A percentile compares a stretch with the other conserved stretches of the same genome.
phyloP scores from a whole-genome alignment of 257 asterid species.

The Jacaranda mimosifolia region DNA sequence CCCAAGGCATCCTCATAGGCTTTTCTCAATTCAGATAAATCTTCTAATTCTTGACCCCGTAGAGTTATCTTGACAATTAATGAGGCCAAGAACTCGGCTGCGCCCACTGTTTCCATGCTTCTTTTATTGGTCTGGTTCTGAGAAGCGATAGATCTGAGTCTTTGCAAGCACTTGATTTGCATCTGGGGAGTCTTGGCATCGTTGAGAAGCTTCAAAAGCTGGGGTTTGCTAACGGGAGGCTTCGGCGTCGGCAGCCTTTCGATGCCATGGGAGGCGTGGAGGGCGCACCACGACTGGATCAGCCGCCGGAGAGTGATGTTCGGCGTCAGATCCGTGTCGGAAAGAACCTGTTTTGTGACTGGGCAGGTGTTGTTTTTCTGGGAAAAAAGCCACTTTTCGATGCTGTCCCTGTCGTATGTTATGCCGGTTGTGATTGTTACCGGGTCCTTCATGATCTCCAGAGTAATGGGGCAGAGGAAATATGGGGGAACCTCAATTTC shows the following conservation, averaged over 20 bases:
- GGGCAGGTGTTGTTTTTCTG: constrained; percentile 65
- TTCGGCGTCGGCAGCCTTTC: constrained; percentile 85
- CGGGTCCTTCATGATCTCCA: constrained; percentile 88
- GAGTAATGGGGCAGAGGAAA: constrained; percentile 83
- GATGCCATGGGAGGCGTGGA: constrained; percentile 64
- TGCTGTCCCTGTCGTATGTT: constrained; percentile 80
- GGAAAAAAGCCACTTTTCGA: constrained; percentile 76
- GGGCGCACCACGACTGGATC: constrained; percentile 85
- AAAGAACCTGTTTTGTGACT: constrained; percentile 64
- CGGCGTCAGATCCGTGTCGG: constrained; percentile 62
- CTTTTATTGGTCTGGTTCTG: constrained; percentile 65
- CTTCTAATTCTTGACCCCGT: constrained; percentile 21
- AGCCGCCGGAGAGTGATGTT: constrained; percentile 83
- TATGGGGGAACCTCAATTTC: constrained; percentile 77
- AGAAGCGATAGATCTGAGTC: constrained; percentile 68
- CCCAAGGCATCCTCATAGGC: constrained; percentile 66
- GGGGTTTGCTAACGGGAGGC: constrained; percentile 63
- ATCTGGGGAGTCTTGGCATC: constrained; percentile 49
- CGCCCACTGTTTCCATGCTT: constrained; percentile 68
- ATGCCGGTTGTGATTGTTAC: constrained; percentile 78
- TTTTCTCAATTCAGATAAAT: constrained; percentile 27
- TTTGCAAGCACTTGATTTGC: constrained; percentile 51
- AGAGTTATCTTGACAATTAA: constrained; percentile 38
- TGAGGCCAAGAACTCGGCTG: constrained; percentile 61
- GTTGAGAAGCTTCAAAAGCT: constrained; percentile 57